Evolutionary conservation across 2,329 filamentous ascomycete genomes (phyloP).

Genomic region (Arthrocladium fulminans): DNA sequence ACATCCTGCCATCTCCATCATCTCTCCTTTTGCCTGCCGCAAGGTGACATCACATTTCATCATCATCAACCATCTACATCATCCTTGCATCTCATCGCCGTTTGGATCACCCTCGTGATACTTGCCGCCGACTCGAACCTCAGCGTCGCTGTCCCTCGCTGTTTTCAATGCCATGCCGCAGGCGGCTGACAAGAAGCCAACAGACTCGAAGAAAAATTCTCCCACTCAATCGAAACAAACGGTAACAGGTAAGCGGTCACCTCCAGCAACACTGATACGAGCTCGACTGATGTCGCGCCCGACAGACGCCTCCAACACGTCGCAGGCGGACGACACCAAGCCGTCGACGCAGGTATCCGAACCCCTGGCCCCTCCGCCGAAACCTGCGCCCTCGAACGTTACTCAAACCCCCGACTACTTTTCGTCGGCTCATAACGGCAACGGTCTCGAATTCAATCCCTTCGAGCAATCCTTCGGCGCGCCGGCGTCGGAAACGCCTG

Average conservation of each 20-base stretch:
- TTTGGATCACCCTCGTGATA: conserved; percentile 2
- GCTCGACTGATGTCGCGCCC: conserved; percentile 17
- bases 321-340: conserved; percentile 35
- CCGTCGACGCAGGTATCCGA: conserved; percentile 48
- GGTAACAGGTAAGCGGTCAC: conserved; percentile 14
- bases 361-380: conserved; percentile 62
- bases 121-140: conserved; percentile 1
- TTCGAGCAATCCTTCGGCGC: conserved; percentile 89
- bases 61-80: conserved; percentile 3
- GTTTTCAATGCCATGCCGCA: not conserved
- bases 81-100: conserved; percentile 1
- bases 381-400: conserved; percentile 42
- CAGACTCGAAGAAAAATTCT: conserved; percentile 8
- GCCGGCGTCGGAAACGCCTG: conserved; percentile 65
- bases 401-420: conserved; percentile 62
- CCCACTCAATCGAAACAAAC: conserved; percentile 17
- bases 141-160: conserved; percentile 3
- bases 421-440: conserved; percentile 46
- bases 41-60: conserved; percentile 10
- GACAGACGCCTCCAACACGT: conserved; percentile 26
- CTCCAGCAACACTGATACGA: conserved; percentile 14
- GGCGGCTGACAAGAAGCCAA: conserved; percentile 9
- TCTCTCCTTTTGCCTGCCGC: conserved; percentile 10
- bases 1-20: conserved; percentile 19
- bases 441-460: conserved; percentile 69